Evolutionary conservation across 78 protist genomes (phyloP), one percentile per base, ranked within the genome.

Genomic region (Paratrimastix pyriformis): DNA sequence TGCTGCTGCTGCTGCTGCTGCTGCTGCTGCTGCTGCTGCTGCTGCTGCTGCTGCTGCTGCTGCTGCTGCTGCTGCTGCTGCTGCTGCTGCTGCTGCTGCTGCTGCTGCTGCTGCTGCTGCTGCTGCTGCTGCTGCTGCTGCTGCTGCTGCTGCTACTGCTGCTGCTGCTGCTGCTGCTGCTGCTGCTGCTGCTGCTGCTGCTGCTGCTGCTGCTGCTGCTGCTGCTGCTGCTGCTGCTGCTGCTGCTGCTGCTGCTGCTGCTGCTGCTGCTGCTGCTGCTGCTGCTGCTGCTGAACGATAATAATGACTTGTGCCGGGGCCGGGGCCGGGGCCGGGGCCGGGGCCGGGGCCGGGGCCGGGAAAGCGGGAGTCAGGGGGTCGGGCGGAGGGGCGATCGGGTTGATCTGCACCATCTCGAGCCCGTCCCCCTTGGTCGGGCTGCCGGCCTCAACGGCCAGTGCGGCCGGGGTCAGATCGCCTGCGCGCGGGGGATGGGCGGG

Each of bases 221-320:
- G 26, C 65, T 58, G 26, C 65, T 58, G 26, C 65, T 58, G 26
- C 65, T 58, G 26, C 65, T 58, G 26, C 65, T 21, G 26, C 65
- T 58, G 26, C 65, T 58, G 26, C 65, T 21, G 26, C 65, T 58
- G 26, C 65, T 58, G 26, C 65, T 58, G 26, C 65, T 58, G 26
- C 65, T 58, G 26, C 65, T 58, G 26, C 65, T 58, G 26, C 65
- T 58, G 26, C 65, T 21, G 26, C 65, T 58, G 65, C 65, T 58
- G 65, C 65, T 58, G 65, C 65, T 58, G 65, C 65, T 58, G 65
- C 65, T 58, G 26, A 58, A 58, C 13, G 26, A 58, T 8, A 58
- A 29, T 58, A n/a, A n/a, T n/a, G n/a, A n/a, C n/a, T n/a, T n/a
- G n/a, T n/a, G n/a, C n/a, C n/a, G n/a, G n/a, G n/a, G n/a, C n/a